These are phyloP conservation scores for Papiliotrema nemorosa DNA, from an alignment of 1,284 basidiomycete genomes.

Conservation along the genomic window DNA sequence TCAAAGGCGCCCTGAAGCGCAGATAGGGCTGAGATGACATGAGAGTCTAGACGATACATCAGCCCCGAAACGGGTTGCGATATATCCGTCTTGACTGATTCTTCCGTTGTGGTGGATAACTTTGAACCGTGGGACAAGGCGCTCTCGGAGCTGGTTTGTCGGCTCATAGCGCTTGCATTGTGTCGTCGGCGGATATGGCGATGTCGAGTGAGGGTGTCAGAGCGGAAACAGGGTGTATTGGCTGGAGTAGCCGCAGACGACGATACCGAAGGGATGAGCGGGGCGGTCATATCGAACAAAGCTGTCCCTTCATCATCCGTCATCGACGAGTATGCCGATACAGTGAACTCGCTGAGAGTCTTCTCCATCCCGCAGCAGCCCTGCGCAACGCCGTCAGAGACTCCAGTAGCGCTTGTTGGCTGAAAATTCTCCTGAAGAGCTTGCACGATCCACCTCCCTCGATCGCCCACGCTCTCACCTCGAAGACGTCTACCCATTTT, in stretches of 20 bases:
- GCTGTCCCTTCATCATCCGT: constrained; percentile 8
- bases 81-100: background rate
- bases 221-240: constrained; percentile 19
- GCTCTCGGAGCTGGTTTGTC: background rate
- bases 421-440: background rate
- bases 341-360: constrained; percentile 9
- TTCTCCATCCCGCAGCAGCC: background rate
- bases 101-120: background rate
- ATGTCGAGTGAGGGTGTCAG: constrained; percentile 12
- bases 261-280: constrained; percentile 15
- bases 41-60: constrained; percentile 5
- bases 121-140: background rate
- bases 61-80: background rate
- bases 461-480: constrained; percentile 3
- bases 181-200: background rate
- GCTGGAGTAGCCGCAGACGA: constrained; percentile 14
- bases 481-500: constrained; percentile 14
- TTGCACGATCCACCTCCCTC: constrained; percentile 18
- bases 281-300: constrained; percentile 25
- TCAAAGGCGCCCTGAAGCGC: constrained; percentile 1
- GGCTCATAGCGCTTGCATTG: background rate
- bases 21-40: constrained; percentile 2
- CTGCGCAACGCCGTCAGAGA: too few species aligned
- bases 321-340: constrained; percentile 3
- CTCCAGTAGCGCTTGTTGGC: background rate